Conservation (phyloP, 768 basidiomycete species). For the Kwoniella europaea region DNA sequence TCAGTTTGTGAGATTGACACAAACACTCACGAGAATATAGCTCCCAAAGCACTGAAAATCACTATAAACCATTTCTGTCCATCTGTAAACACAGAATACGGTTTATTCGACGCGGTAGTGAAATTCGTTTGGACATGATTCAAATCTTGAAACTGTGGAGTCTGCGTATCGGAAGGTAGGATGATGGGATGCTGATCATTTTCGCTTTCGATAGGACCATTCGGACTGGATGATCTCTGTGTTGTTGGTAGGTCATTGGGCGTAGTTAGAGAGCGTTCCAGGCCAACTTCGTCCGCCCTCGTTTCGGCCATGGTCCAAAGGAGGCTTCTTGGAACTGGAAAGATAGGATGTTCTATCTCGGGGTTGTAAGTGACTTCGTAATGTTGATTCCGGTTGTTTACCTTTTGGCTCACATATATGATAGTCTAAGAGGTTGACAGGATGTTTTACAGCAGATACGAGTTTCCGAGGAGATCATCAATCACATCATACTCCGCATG, state of each 20-base stretch:
- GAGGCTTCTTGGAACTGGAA: too few species aligned
- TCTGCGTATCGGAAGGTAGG: not conserved
- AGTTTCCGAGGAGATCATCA: too few species aligned
- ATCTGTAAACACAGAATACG: constrained; percentile 37
- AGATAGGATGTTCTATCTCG: too few species aligned
- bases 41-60: constrained; percentile 40
- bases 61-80: constrained; percentile 45
- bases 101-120: constrained; percentile 20
- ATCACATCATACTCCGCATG: not conserved
- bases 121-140: constrained; percentile 17
- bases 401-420: too few species aligned
- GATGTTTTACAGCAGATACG: too few species aligned
- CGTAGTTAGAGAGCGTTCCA: not conserved
- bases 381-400: too few species aligned
- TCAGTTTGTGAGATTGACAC: too few species aligned
- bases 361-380: too few species aligned
- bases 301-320: not conserved
- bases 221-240: not conserved
- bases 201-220: not conserved
- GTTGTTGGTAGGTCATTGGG: not conserved
- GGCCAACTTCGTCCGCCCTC: constrained; percentile 3
- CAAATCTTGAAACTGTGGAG: constrained; percentile 15
- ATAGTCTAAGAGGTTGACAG: too few species aligned
- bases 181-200: not conserved
- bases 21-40: constrained; percentile 37